Evolutionary conservation across 441 rosid species (phyloP).

Genomic region (Corymbia citriodora): DNA sequence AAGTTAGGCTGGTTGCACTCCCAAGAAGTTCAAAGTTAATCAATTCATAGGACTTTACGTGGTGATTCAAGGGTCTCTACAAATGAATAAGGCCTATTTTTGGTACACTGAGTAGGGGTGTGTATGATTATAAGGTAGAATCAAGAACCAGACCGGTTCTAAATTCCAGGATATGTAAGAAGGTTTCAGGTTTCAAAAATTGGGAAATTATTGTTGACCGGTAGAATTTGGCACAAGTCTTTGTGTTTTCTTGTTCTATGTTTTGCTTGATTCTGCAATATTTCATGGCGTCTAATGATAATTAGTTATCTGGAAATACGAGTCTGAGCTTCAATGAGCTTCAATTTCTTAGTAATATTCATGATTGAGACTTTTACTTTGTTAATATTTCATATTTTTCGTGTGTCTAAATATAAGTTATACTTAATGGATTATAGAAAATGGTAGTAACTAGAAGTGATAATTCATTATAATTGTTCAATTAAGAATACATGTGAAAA

Average conservation of each 20-base stretch:
- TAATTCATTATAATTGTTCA: too few species aligned
- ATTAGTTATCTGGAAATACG: too few species aligned
- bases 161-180: not conserved
- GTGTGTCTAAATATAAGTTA: too few species aligned
- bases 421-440: too few species aligned
- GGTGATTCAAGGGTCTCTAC: not conserved
- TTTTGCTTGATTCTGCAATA: not conserved
- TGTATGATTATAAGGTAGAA: not conserved
- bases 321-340: too few species aligned
- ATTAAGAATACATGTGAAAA: too few species aligned
- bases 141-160: rapidly evolving
- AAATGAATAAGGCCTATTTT: not conserved
- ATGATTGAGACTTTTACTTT: too few species aligned
- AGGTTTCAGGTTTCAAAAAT: not conserved
- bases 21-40: not conserved
- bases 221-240: not conserved
- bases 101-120: not conserved
- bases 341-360: too few species aligned
- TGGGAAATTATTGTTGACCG: too few species aligned
- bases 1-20: not conserved
- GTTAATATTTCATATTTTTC: too few species aligned
- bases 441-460: too few species aligned
- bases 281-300: not conserved
- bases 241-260: too few species aligned
- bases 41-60: not conserved